These are phyloP conservation scores for Neopestalotiopsis sp. DNA, from an alignment of 2,329 filamentous ascomycete species.

Conservation along the genomic window DNA sequence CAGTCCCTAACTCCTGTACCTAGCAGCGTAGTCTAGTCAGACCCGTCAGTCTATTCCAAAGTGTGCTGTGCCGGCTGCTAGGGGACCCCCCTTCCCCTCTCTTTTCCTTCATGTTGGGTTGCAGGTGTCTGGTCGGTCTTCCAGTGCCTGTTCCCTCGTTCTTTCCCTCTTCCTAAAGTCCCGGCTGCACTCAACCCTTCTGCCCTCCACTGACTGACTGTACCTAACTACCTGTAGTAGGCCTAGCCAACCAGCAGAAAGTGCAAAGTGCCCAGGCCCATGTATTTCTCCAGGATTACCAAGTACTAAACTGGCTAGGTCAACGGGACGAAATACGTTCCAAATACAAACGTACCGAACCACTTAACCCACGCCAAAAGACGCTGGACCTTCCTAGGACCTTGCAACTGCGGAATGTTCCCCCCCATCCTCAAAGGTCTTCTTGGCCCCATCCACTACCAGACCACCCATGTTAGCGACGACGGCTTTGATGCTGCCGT, in stretches of 20 bases:
- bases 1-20: not conserved
- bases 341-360: conserved; percentile 14
- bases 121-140: not conserved
- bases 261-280: not conserved
- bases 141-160: not conserved
- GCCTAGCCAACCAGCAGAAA: not conserved
- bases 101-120: not conserved
- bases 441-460: not conserved
- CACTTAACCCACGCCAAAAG: not conserved
- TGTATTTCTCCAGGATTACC: conserved; percentile 9
- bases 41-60: not conserved
- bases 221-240: not conserved
- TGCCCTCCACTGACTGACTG: not conserved
- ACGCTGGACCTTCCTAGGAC: not conserved
- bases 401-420: conserved; percentile 11
- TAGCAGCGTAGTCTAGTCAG: not conserved
- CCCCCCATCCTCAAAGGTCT: not conserved
- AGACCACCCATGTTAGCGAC: not conserved
- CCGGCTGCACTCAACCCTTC: not conserved
- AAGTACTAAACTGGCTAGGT: conserved; percentile 8
- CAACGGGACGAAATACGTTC: conserved; percentile 6
- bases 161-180: not conserved
- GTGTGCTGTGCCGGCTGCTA: not conserved
- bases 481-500: not conserved
- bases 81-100: not conserved